Evolutionary conservation across 805 yeast species (phyloP), one percentile per base, ranked within the genome.

Genomic region (Candida anglica): DNA sequence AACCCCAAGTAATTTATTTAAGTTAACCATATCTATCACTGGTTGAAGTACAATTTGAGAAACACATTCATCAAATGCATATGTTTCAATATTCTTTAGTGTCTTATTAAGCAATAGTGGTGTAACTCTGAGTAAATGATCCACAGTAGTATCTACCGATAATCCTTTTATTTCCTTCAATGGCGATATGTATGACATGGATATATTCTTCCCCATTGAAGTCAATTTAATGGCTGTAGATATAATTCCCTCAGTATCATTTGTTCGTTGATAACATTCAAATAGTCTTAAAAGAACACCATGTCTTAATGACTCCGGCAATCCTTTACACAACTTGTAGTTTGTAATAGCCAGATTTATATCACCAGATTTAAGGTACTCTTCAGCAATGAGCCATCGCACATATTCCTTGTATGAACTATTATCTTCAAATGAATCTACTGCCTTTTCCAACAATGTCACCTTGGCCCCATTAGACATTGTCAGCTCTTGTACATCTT

Each of bases 361-460:
- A 9, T 48, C 41, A 1, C 28, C 32, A 2, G 30, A 3, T 5
- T 18, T 29, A 23, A 47, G 65, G 40, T 66, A 61, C 34, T 64
- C 71, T 30, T 77, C 78, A 1, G 73, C 87, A 6, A 79, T 50
- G 41, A 71, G 66, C 55, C 67, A 74, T 43, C 67, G 63, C 10
- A 73, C 51, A 44, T 60, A 73, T 24, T 9, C 15, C 30, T 10
- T 21, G n/a, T 15, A 39, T 15, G 34, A 32, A n/a, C 22, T 13
- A 15, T 34, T 33, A 8, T 32, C 25, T 20, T 20, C 19, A 16
- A 37, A 34, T 16, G 27, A 27, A 3, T 20, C 29, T 23, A 23
- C 32, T 3, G 38, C 42, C 10, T 24, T 26, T 17, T 20, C 58
- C n/a, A 63, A 47, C 9, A 66, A 44, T 29, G 45, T 49, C 3